Percentiles rank a stretch among this genome's conserved stretches.
phyloP scores from a whole-genome alignment of 2,329 filamentous ascomycete species.

The Lachnellula willkommii region DNA sequence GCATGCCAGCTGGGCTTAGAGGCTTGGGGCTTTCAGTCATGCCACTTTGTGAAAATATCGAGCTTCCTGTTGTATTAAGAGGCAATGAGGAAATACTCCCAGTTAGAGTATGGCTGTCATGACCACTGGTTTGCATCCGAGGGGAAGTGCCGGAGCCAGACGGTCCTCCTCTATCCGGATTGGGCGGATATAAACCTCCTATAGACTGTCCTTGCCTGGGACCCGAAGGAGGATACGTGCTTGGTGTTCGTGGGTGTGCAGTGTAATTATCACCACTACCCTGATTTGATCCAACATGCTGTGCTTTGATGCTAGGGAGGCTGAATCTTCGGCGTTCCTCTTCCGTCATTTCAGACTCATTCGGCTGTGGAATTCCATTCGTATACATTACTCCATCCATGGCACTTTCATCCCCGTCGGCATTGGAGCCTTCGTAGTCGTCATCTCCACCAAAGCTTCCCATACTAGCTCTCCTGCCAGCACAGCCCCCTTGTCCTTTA shows the following conservation, averaged over 20 bases:
- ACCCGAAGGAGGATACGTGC: conserved; percentile 72
- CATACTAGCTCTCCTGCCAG: conserved; percentile 82
- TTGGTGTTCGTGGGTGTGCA: conserved; percentile 61
- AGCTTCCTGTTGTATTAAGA: conserved; percentile 37
- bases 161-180: conserved; percentile 45
- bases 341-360: conserved; percentile 56
- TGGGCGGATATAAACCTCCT: conserved; percentile 58
- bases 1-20: conserved; percentile 56
- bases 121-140: conserved; percentile 36
- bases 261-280: conserved; percentile 32
- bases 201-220: conserved; percentile 43
- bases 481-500: conserved; percentile 92
- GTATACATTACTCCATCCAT: conserved; percentile 53
- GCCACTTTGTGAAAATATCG: conserved; percentile 62
- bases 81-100: conserved; percentile 47
- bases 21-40: conserved; percentile 88
- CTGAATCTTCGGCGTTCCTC: conserved; percentile 60
- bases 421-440: conserved; percentile 55
- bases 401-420: conserved; percentile 48
- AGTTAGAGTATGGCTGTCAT: conserved; percentile 42
- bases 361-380: conserved; percentile 40
- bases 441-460: conserved; percentile 76
- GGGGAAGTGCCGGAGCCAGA: conserved; percentile 52
- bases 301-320: conserved; percentile 68
- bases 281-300: conserved; percentile 54